Conservation (phyloP, 2,329 filamentous ascomycete genomes). For the Chaetomium sp. region DNA sequence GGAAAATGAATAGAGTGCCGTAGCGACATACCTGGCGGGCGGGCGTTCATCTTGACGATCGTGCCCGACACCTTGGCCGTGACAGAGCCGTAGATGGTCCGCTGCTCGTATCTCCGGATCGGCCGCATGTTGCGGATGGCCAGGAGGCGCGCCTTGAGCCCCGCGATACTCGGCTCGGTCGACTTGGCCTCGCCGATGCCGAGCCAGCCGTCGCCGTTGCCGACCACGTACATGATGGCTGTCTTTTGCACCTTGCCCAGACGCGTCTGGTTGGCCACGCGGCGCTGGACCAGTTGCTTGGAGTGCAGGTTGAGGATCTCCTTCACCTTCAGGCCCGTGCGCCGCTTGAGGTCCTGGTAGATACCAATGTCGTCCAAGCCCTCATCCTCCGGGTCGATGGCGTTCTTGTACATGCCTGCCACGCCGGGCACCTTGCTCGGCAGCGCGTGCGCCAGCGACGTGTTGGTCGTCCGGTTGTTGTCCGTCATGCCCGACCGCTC, state of each 20-base stretch:
- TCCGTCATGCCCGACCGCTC: conserved; percentile 44
- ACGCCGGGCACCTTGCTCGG: conserved; percentile 57
- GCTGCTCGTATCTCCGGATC: conserved; percentile 85
- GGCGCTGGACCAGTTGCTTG: conserved; percentile 73
- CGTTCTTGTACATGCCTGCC: conserved; percentile 52
- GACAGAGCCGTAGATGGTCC: conserved; percentile 87
- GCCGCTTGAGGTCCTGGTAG: conserved; percentile 55
- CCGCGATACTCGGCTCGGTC: conserved; percentile 68
- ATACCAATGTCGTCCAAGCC: conserved; percentile 54
- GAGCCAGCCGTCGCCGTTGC: conserved; percentile 81
- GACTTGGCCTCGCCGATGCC: conserved; percentile 91
- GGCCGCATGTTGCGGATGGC: conserved; percentile 93
- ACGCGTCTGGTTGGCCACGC: conserved; percentile 89
- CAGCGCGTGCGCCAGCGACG: conserved; percentile 53
- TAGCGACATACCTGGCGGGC: conserved; percentile 76
- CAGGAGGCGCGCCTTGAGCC: conserved; percentile 71
- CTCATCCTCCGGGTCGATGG: conserved; percentile 53
- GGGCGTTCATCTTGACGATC: conserved; percentile 75
- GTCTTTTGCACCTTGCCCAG: conserved; percentile 85
- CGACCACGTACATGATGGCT: conserved; percentile 79
- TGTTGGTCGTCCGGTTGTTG: conserved; percentile 42
- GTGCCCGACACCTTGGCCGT: conserved; percentile 85
- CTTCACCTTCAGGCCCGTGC: conserved; percentile 56
- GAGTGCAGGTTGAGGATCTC: conserved; percentile 59
- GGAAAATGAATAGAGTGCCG: background rate